Base-by-base conservation (phyloP, 2,329 filamentous ascomycete genomes). In the Pyrenochaeta sp. region DNA sequence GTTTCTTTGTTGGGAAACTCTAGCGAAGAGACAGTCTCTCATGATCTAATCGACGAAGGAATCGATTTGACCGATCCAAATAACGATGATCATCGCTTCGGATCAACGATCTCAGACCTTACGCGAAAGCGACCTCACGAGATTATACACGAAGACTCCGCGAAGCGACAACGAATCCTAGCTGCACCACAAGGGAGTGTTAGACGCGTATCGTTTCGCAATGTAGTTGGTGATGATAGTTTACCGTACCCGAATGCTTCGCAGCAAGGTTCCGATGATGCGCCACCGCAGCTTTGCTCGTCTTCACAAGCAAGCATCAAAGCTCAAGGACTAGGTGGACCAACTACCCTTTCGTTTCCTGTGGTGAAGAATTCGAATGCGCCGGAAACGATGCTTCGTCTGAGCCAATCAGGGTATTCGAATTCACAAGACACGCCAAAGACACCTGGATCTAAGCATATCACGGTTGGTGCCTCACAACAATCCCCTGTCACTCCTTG, bases 291-390 rank as follows among this genome's bases (percentile, higher is more conserved):
- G 39, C 45, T 49, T 14, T 66, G 60, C 44, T 73, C 66, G 53
- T 68, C 65, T 3, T 79, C 77, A 4, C 79, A 82, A 58, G 64
- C 68, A 29, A 74, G 70, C 48, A 68, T 66, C 66, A 79, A 75
- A 63, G 69, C 75, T 15, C 75, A 71, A 43, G 69, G 69, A 6
- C 47, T 51, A 18, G 63, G 72, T 58, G 76, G 60, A 72, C 76
- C 60, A 67, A 81, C 57, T 3, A 81, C 79, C 18, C 78, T 92
- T 21, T 82, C 82, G 23, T 96, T 92, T 66, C 84, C 89, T 1
- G 84, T 92, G 11, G 90, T 94, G 18, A 96, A 96, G 75, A 86
- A 94, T 62, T 84, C 88, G 1, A 83, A 87, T 62, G 86, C 91
- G 63, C 83, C 85, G 4, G 81, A 81, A 53, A 90, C 88, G 0